Evolutionary conservation across 768 basidiomycete genomes (phyloP), one percentile per base, ranked within the genome.

Genomic region (Agaricus bisporus): DNA sequence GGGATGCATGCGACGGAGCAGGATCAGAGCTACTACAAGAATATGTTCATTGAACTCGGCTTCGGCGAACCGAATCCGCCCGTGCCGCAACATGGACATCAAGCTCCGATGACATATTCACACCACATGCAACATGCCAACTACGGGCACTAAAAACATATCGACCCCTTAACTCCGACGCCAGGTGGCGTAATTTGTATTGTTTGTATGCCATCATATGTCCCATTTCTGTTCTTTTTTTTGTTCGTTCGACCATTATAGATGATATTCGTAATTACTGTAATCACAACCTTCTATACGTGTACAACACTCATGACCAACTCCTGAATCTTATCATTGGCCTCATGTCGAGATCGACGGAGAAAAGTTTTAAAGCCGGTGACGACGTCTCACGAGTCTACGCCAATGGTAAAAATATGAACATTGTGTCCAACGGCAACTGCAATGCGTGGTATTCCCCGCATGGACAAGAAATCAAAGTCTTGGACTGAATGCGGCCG

Each of bases 1-100:
- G 73, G 18, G 70, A 71, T 54, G 35, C 71, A 77, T 46, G 74
- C 76, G 15, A 73, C 78, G 5, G 80, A 82, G 58, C 72, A 75
- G n/a, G 87, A 90, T 63, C 77, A 78, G 10, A 73, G 80, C 50
- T 90, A 90, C 66, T 88, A 81, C 76, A 79, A 80, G 59, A 80
- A 80, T 55, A 88, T 90, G 85, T 81, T 86, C 59, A 68, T 83
- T 42, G 86, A 89, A 58, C 77, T 88, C 14, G 86, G 87, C 18
- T 84, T 83, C 58, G 82, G 82, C 17, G 82, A 75, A 39, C 39
- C 49, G 38, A 39, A 61, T 59, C 32, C 60, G 17, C 26, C 51
- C 18, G 44, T 37, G 29, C 41, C 45, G 38, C 58, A 51, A 15
- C 61, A 65, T 18, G 44, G 15, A 20, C 63, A 66, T 14, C 68